phyloP scores from a whole-genome alignment of 2,329 filamentous ascomycete genomes.

The Colletotrichum lentis region DNA sequence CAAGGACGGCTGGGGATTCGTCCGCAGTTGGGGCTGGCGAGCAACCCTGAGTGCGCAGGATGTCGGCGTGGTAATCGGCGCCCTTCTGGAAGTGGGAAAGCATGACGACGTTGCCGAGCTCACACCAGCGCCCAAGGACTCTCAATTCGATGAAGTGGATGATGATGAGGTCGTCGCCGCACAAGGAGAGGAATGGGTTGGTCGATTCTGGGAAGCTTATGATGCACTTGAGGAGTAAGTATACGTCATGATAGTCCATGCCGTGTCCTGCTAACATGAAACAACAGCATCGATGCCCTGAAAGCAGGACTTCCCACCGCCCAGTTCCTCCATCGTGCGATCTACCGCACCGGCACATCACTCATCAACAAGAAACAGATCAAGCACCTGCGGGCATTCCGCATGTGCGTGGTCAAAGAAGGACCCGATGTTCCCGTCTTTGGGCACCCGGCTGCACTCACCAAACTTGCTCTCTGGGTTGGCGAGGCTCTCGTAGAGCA shows the following conservation, averaged over 20 bases:
- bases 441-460: conserved; percentile 89
- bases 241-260: conserved; percentile 22
- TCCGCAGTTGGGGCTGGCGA: conserved; percentile 97
- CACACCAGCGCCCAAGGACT: conserved; percentile 45
- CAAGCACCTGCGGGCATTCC: conserved; percentile 88
- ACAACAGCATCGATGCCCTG: conserved; percentile 74
- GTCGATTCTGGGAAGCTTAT: conserved; percentile 75
- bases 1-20: conserved; percentile 96
- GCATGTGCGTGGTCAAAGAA: conserved; percentile 95
- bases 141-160: conserved; percentile 53
- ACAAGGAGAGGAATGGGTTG: conserved; percentile 70
- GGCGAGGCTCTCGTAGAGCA: conserved; percentile 91
- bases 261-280: conserved; percentile 54
- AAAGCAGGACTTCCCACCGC: conserved; percentile 81
- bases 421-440: conserved; percentile 92
- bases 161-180: conserved; percentile 53
- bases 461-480: conserved; percentile 93
- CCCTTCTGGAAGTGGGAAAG: conserved; percentile 89
- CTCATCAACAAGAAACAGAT: conserved; percentile 95
- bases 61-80: conserved; percentile 90
- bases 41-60: conserved; percentile 93
- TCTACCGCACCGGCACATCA: conserved; percentile 89
- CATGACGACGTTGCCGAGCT: conserved; percentile 51
- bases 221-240: conserved; percentile 74
- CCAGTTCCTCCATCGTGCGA: conserved; percentile 88